Evolutionary conservation across 106 monocot species (phyloP), one percentile per base, ranked within the genome.

Genomic region (Allium cepa): DNA sequence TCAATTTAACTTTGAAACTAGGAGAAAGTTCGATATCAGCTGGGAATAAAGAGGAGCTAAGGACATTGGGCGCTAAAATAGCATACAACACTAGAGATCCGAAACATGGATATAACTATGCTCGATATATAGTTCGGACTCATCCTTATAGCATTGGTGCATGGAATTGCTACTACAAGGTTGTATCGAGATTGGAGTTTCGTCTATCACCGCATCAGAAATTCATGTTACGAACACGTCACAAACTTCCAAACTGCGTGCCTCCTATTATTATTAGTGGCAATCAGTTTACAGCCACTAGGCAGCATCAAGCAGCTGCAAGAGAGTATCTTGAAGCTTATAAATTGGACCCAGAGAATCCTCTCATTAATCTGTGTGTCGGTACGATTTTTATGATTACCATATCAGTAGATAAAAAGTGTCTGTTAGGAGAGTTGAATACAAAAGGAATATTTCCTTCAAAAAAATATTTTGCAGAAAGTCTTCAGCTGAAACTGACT

Each of bases 91-190:
- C 90, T 49, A 72, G 68, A 69, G 93, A 99, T 81, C 89, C 92
- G 12, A 87, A 81, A 74, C 84, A 90, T 83, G 99, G 90, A 16
- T 99, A 85, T 69, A 75, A 90, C 53, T 93, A 83, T 87, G 99
- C 85, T 49, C 71, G 87, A n/a, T 75, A 87, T 67, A 76, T 90
- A 71, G 93, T 90, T 67, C 71, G 75, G 48, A 79, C 80, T 17
- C 85, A 90, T 79, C 93, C 93, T 10, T 69, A 87, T 60, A 90
- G 86, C 51, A 81, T 72, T 45, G 76, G 87, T 56, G 99, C 93
- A 1, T 99, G 99, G 99, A 93, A 99, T 71, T 99, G 80, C 63
- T 99, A 87, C 71, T 93, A 99, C 56, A 90, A 87, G 36, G 89
- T 93, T 59, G 73, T 85, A 64, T 90, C 11, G 8, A 67, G 67